These are phyloP conservation scores for Sarocladium oryzae DNA, from an alignment of 2,329 filamentous ascomycete genomes.

Conservation along the genomic window DNA sequence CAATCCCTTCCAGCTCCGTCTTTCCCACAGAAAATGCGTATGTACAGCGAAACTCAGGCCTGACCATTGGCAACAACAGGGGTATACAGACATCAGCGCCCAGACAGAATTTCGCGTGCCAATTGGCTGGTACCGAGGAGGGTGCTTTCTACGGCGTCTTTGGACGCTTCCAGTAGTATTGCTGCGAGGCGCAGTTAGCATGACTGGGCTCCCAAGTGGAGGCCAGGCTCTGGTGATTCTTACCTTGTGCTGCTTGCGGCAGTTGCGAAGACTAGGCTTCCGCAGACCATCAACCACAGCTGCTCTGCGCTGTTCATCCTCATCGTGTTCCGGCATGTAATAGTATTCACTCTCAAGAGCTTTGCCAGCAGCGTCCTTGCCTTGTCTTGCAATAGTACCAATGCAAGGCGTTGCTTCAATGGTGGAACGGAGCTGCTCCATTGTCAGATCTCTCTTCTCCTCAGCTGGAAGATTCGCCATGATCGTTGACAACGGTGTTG, in stretches of 20 bases:
- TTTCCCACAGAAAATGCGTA: neutral
- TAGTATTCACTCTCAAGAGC: slow-evolving; percentile 94
- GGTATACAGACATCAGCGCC: neutral
- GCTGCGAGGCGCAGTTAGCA: slow-evolving; percentile 33
- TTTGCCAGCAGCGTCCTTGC: slow-evolving; percentile 94
- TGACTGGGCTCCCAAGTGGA: neutral
- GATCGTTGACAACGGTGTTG: slow-evolving; percentile 83
- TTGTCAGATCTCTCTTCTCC: slow-evolving; percentile 52
- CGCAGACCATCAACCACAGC: slow-evolving; percentile 80
- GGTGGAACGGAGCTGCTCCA: slow-evolving; percentile 60
- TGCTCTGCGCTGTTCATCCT: slow-evolving; percentile 68
- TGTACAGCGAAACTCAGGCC: neutral
- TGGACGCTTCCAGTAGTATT: slow-evolving; percentile 66
- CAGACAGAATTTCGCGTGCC: neutral
- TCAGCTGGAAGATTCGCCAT: slow-evolving; percentile 74
- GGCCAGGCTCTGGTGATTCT: slow-evolving; percentile 19
- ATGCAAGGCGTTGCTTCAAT: slow-evolving; percentile 72
- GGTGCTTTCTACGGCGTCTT: slow-evolving; percentile 42
- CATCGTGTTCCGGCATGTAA: slow-evolving; percentile 83
- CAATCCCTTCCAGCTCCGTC: neutral
- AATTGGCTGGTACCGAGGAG: neutral
- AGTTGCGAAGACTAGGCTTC: slow-evolving; percentile 82
- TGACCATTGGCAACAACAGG: neutral
- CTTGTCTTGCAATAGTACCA: slow-evolving; percentile 81
- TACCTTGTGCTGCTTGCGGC: slow-evolving; percentile 97